Base-by-base conservation (phyloP, 495 filamentous ascomycete genomes). In the Penicillium salamii region DNA sequence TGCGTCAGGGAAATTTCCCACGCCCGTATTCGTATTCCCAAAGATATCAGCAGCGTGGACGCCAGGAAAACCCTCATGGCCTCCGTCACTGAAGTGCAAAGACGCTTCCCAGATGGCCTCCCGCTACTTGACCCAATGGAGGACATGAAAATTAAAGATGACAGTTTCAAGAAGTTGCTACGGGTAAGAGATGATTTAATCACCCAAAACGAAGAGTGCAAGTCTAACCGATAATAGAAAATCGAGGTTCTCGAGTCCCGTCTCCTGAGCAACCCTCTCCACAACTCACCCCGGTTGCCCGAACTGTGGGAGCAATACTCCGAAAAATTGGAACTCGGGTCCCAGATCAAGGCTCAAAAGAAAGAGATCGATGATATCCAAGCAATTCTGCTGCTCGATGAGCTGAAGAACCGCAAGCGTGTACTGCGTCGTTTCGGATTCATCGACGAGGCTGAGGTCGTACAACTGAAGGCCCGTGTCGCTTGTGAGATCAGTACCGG, bases 401-500 rank as follows among this genome's bases (percentile, higher is more conserved):
- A 98, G 69, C 79, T 98, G 36, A 97, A 97, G 71, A 89, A 84
- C 57, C 84, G 93, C 48, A 97, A 96, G 72, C 86, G 93, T 54
- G 93, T 98, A n/a, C 81, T 98, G 1, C 88, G 93, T 37, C 85
- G 95, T n/a, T 81, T 97, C 15, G 89, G 86, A 9, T 97, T 97
- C 68, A 93, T 97, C 70, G 89, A 95, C 68, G 93, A 97, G 28
- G 78, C 81, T 17, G 93, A 97, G 61, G 89, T 97, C 7, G 90
- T 98, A 41, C 83, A 96, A 71, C 78, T 97, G 58, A 98, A 98
- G 73, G 93, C 90, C 6, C 84, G 93, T 26, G 93, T 97, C 6
- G 93, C 93, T 7, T 98, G 93, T 69, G 93, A 97, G 74, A 97
- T 98, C 49, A 92, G 89, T 58, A 93, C 91, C 2, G 86, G 86